A percentile compares a stretch with the other conserved stretches of the same genome.
Evolutionary conservation across 2,329 filamentous ascomycete genomes (phyloP).

Genomic region (Chalaropsis ovoidea): DNA sequence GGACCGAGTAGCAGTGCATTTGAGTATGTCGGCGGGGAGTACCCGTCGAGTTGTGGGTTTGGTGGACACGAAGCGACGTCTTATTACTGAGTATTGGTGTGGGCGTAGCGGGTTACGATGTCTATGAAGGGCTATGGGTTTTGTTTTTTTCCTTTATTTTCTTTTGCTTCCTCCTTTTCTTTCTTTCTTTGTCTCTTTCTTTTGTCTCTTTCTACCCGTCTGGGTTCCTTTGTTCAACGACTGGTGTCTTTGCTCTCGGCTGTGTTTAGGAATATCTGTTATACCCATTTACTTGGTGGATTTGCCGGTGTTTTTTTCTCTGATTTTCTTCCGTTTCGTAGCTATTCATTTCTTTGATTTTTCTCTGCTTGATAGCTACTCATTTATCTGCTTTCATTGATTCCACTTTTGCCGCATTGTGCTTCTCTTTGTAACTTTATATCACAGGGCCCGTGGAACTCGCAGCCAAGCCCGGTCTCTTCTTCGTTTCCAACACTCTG

Average conservation of each 20-base stretch:
- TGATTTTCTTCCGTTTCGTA: no score
- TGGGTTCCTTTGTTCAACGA: not conserved
- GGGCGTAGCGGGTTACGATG: not conserved
- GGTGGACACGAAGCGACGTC: not conserved
- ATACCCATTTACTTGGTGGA: not conserved
- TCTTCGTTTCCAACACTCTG: not conserved
- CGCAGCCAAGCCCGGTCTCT: not conserved
- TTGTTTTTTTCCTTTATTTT: slow-evolving; percentile 5
- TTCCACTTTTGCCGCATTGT: not conserved
- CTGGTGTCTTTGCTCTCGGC: not conserved
- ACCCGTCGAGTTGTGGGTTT: slow-evolving; percentile 13
- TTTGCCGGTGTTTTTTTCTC: not conserved
- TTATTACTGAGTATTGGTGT: slow-evolving; percentile 11
- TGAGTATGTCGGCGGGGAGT: slow-evolving; percentile 20
- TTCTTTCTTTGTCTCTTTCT: not conserved
- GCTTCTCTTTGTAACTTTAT: not conserved
- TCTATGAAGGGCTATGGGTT: not conserved
- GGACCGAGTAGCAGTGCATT: not conserved
- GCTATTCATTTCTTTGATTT: not conserved
- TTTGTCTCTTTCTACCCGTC: not conserved
- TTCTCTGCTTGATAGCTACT: not conserved
- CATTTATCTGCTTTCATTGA: not conserved
- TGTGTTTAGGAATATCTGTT: slow-evolving; percentile 11
- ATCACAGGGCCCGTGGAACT: not conserved
- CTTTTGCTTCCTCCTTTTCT: slow-evolving; percentile 12